Evolutionary conservation across 2,329 filamentous ascomycete genomes (phyloP).

Genomic region (Ascochyta clinopodiicola): DNA sequence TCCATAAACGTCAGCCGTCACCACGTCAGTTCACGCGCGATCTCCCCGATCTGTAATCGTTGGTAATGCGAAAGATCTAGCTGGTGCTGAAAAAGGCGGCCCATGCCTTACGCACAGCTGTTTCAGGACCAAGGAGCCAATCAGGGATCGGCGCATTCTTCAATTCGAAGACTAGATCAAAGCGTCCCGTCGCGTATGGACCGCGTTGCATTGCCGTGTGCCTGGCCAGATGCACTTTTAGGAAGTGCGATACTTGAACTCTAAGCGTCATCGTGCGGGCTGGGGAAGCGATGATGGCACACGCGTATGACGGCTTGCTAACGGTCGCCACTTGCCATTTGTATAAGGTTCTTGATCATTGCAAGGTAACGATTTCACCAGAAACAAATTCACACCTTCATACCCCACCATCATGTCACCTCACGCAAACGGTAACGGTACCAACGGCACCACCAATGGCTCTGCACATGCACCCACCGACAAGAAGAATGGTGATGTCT

Average conservation of each 20-base stretch:
- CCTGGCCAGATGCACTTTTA: conserved; percentile 18
- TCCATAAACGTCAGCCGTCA: conserved; percentile 4
- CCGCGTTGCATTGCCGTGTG: conserved; percentile 8
- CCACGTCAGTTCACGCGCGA: conserved; percentile 21
- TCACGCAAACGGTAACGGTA: conserved; percentile 7
- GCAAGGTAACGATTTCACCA: no score
- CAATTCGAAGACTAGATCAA: conserved; percentile 11
- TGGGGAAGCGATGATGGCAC: conserved; percentile 18
- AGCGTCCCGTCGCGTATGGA: conserved; percentile 19
- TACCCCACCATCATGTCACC: conserved; percentile 6
- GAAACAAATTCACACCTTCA: not conserved
- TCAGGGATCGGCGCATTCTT: conserved; percentile 17
- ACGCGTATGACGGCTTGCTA: conserved; percentile 1
- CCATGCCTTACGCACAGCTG: conserved; percentile 7
- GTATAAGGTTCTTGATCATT: conserved; percentile 2
- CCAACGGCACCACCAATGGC: conserved; percentile 13
- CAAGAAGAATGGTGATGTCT: conserved; percentile 45
- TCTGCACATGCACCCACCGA: conserved; percentile 25
- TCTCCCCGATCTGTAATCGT: conserved; percentile 7
- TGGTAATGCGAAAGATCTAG: conserved; percentile 25
- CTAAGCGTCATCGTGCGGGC: conserved; percentile 28
- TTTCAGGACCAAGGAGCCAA: conserved; percentile 11
- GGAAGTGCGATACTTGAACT: conserved; percentile 6
- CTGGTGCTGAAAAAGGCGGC: conserved; percentile 6
- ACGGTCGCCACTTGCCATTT: not conserved